A percentile compares a stretch with the other conserved stretches of the same genome.
phyloP scores from a whole-genome alignment of 1,139 yeast genomes.

The Hansenula sp. region DNA sequence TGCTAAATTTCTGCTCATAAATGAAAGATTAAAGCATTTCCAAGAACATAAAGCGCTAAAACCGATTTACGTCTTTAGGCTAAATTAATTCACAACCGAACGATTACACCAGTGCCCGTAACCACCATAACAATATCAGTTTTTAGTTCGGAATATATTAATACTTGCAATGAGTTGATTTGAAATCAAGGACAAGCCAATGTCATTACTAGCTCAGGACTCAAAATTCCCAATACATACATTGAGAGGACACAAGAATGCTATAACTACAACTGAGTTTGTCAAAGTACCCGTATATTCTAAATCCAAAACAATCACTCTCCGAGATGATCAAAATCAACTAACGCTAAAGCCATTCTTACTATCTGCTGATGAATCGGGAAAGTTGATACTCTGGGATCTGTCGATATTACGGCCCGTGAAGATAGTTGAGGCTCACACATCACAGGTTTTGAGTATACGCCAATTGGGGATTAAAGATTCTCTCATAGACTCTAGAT shows the following conservation, averaged over 20 bases:
- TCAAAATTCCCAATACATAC: constrained; percentile 1
- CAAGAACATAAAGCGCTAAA: no score
- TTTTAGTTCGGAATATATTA: no score
- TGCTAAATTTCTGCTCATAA: no score
- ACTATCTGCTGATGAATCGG: constrained; percentile 42
- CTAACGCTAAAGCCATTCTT: constrained; percentile 22
- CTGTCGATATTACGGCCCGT: constrained; percentile 38
- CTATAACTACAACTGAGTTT: background rate
- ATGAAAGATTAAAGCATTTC: no score
- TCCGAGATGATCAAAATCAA: background rate
- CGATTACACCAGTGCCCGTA: no score
- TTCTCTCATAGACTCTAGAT: constrained; percentile 7
- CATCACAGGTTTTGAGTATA: constrained; percentile 40
- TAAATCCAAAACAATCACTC: background rate
- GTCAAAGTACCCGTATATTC: background rate
- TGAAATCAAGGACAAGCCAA: no score
- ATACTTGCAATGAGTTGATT: no score
- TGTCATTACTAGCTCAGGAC: background rate
- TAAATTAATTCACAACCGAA: no score
- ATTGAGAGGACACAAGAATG: background rate
- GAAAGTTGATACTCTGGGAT: constrained; percentile 52
- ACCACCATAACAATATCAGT: no score
- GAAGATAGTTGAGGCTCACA: constrained; percentile 48
- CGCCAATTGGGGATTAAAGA: constrained; percentile 31
- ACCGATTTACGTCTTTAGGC: no score